These are phyloP conservation scores for Hyaloscypha finlandica DNA, from an alignment of 495 filamentous ascomycete species.

Conservation along the genomic window DNA sequence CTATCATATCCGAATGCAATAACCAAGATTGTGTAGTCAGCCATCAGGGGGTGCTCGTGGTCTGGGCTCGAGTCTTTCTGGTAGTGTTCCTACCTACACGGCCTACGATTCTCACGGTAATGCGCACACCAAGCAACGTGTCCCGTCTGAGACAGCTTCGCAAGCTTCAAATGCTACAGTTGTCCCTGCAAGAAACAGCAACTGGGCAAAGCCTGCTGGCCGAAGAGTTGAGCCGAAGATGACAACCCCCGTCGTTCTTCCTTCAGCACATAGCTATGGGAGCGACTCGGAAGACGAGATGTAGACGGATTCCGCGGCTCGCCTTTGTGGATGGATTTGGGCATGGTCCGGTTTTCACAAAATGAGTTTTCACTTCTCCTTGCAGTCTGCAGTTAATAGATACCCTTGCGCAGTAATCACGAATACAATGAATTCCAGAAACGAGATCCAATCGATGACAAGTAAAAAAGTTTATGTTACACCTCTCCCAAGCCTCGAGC, in stretches of 20 bases:
- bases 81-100: not conserved
- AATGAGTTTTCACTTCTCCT: not conserved
- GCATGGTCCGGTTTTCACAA: no score
- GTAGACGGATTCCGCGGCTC: not conserved
- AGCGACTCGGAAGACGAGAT: not conserved
- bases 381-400: not conserved
- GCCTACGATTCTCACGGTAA: not conserved
- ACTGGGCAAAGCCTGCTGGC: not conserved
- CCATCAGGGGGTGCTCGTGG: not conserved
- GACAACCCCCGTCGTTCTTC: not conserved
- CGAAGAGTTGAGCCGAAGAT: not conserved
- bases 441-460: no score
- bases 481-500: no score
- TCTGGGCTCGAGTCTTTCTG: not conserved
- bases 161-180: not conserved
- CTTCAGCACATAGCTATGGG: not conserved
- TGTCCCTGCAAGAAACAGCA: not conserved
- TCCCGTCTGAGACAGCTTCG: not conserved
- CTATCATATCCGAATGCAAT: no score
- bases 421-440: no score
- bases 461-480: no score
- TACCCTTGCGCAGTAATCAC: no score
- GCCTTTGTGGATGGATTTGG: no score
- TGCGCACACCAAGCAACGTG: not conserved
- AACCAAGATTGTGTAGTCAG: not conserved